Base-by-base conservation (phyloP, 2,329 filamentous ascomycete genomes). In the Cladosporium colombiae region DNA sequence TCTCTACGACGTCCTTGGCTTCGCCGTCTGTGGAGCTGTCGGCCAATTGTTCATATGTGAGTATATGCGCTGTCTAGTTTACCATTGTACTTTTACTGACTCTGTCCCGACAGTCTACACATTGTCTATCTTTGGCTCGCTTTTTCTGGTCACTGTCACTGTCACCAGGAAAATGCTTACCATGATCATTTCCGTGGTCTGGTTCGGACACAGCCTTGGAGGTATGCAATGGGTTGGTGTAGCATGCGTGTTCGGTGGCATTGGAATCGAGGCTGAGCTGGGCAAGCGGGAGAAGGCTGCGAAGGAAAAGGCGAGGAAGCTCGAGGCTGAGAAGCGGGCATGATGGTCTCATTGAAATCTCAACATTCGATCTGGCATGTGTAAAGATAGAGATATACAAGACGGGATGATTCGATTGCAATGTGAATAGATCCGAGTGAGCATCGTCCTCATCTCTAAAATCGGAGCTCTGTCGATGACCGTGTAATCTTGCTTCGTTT, bases 101-200 rank as follows among this genome's bases (percentile, higher is more conserved):
- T 1, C 18, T 29, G 53, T 35, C 60, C 68, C 59, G 66, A 25
- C 49, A 59, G 64, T 65, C 50, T 93, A 96, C 80, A 98, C 95
- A 0, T 86, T 99, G 6, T 90, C 93, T 16, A 92, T 91, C 59
- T 99, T 98, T 81, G 95, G 91, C 11, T 95, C 91, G 11, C 86
- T 99, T 58, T 85, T 98, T 61, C 87, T 99, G 59, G 94, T 98
- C 52, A 98, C 95, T 5, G 93, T 99, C 2, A 99, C 93, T 1
- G 95, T 99, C 55, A 99, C 95, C 55, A 86, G 95, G 75, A 99
- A 99, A 83, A 99, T 99, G 95, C 86, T 98, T 77, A 98, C 94
- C 71, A 99, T 99, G 95, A 92, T 98, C 67, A 84, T 98, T 61
- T 97, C 92, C 63, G 95, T 99, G 31, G 83, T 98, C 67, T 93